A percentile compares a stretch with the other conserved stretches of the same genome.
Evolutionary conservation across 345 rosid species (phyloP).

Genomic region (Anastatica hierochuntica): DNA sequence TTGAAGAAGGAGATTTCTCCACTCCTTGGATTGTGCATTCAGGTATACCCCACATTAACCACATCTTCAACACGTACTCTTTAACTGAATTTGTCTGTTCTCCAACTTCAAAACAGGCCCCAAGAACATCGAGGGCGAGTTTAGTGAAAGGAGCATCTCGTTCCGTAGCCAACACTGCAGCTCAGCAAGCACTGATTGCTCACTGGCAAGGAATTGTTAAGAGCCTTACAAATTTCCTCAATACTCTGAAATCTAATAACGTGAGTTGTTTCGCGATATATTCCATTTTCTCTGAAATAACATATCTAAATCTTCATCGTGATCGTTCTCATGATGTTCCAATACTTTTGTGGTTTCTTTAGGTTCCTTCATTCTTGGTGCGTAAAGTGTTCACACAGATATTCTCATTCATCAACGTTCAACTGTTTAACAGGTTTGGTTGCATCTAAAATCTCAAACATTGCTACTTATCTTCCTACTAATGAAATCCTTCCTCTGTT

Average conservation of each 20-base stretch:
- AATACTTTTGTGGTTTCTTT: constrained; percentile 9
- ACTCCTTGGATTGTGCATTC: constrained; percentile 90
- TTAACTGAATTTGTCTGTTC: neutral
- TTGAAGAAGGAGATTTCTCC: constrained; percentile 96
- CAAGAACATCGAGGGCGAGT: constrained; percentile 96
- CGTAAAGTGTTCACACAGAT: constrained; percentile 92
- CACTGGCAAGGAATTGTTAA: constrained; percentile 97
- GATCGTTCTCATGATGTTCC: neutral
- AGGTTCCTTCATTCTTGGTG: constrained; percentile 94
- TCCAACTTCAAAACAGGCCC: constrained; percentile 47
- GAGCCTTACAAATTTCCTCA: constrained; percentile 83
- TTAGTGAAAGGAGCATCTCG: constrained; percentile 85
- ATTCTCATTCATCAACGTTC: constrained; percentile 95
- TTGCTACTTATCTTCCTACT: neutral
- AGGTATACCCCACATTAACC: constrained; percentile 36
- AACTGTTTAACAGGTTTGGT: constrained; percentile 78
- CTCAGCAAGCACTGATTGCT: constrained; percentile 83
- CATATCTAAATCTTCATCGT: too few relatives aligned
- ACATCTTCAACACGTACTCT: neutral
- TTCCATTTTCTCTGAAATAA: neutral
- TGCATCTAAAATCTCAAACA: neutral
- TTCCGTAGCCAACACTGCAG: constrained; percentile 65
- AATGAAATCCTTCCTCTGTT: neutral
- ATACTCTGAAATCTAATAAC: constrained; percentile 62
- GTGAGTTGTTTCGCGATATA: constrained; percentile 24